Conservation (phyloP, 805 yeast genomes). For the Candida vaughaniae region DNA sequence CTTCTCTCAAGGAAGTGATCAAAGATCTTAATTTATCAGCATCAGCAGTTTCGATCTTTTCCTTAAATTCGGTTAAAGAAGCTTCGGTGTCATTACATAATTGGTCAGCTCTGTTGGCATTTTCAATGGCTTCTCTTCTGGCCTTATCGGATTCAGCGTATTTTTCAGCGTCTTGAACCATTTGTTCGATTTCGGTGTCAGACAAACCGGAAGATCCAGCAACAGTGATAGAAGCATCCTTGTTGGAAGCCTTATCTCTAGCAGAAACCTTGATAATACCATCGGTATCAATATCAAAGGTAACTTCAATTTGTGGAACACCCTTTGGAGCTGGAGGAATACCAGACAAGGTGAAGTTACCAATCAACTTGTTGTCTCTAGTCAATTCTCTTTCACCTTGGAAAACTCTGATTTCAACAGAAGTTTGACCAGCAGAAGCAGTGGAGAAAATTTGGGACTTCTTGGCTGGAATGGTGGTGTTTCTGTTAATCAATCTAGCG, state of each 20-base stretch:
- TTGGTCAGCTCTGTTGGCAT: slow-evolving; percentile 82
- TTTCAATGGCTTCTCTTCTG: slow-evolving; percentile 78
- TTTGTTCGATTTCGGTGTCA: slow-evolving; percentile 84
- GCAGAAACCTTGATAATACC: slow-evolving; percentile 96
- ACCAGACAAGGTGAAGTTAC: slow-evolving; percentile 93
- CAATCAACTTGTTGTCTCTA: slow-evolving; percentile 95
- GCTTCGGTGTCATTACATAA: slow-evolving; percentile 56
- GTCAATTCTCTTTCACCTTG: slow-evolving; percentile 99
- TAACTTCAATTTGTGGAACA: slow-evolving; percentile 91
- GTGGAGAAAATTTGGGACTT: slow-evolving; percentile 95
- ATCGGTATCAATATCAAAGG: slow-evolving; percentile 95
- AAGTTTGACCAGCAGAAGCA: slow-evolving; percentile 94
- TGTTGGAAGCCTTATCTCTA: slow-evolving; percentile 88
- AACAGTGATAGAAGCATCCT: slow-evolving; percentile 92
- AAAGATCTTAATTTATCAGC: slow-evolving; percentile 48
- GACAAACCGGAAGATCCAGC: slow-evolving; percentile 95
- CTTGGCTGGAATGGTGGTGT: slow-evolving; percentile 96
- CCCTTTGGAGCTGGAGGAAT: slow-evolving; percentile 96
- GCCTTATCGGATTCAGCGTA: slow-evolving; percentile 86
- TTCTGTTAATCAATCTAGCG: slow-evolving; percentile 86
- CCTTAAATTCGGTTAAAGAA: slow-evolving; percentile 49
- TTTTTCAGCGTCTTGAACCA: slow-evolving; percentile 90
- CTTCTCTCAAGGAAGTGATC: slow-evolving; percentile 60
- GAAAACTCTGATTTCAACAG: slow-evolving; percentile 96
- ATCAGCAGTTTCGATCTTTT: slow-evolving; percentile 44